Conservation (phyloP, 352 stramenopile species). For the Globisporangium megalacanthum region DNA sequence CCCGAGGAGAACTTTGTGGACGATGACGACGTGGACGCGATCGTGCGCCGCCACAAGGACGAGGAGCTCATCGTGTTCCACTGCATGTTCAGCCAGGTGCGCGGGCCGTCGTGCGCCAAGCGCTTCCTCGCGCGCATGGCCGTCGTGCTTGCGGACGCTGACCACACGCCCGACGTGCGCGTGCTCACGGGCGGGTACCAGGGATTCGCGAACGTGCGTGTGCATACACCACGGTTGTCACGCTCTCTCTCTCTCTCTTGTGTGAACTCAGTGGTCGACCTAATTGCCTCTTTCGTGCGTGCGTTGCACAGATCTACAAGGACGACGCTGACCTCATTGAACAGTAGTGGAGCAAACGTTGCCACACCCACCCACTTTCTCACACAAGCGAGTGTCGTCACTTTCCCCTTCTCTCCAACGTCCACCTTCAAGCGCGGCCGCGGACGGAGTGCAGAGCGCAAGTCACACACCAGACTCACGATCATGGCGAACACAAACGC, state of each 20-base stretch:
- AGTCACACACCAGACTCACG: neutral
- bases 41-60: conserved; percentile 63
- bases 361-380: too few species aligned
- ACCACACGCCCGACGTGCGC: conserved; percentile 45
- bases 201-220: conserved; percentile 47
- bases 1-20: conserved; percentile 76
- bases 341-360: neutral
- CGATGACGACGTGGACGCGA: conserved; percentile 71
- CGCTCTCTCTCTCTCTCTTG: too few species aligned
- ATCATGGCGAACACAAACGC: neutral
- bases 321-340: conserved; percentile 19
- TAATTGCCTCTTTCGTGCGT: neutral
- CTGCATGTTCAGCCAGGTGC: conserved; percentile 87
- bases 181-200: conserved; percentile 74
- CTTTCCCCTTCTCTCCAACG: neutral
- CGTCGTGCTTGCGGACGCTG: conserved; percentile 35
- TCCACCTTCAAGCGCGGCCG: neutral
- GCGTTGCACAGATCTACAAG: conserved; percentile 15
- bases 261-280: too few species aligned
- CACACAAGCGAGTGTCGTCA: neutral
- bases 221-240: too few species aligned
- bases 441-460: neutral
- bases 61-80: conserved; percentile 75
- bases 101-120: conserved; percentile 70
- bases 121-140: conserved; percentile 67